Conservation (phyloP, 2,329 filamentous ascomycete species). For the Neopestalotiopsis rosae region DNA sequence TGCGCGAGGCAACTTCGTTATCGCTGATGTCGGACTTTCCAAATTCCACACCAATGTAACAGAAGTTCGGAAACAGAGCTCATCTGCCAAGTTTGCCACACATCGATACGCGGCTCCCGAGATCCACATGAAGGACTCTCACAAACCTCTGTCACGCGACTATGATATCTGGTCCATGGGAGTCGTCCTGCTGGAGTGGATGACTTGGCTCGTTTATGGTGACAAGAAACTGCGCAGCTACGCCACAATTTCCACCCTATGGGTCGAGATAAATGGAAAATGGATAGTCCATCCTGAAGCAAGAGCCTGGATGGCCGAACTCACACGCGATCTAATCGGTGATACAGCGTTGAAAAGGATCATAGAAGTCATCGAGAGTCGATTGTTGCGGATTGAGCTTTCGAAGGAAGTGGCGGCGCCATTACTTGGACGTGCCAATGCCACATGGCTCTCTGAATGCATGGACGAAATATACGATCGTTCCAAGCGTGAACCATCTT, state of each 20-base stretch:
- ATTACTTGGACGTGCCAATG: not conserved
- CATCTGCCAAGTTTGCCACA: not conserved
- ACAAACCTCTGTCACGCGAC: not conserved
- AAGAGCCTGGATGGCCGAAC: not conserved
- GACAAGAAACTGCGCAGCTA: not conserved
- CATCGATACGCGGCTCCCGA: slow-evolving; percentile 1
- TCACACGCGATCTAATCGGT: not conserved
- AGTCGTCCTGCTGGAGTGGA: not conserved
- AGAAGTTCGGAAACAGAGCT: not conserved
- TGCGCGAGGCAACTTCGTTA: slow-evolving; percentile 12
- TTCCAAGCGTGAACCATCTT: not conserved
- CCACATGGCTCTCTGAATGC: not conserved
- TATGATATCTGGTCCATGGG: slow-evolving; percentile 4
- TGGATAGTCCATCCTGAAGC: not conserved
- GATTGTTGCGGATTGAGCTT: not conserved
- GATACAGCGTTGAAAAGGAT: not conserved
- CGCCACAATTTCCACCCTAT: not conserved
- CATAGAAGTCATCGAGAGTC: not conserved
- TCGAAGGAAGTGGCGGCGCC: not conserved
- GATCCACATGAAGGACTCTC: not conserved
- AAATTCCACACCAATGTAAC: slow-evolving; percentile 8
- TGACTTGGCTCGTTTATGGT: not conserved
- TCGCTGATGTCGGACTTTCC: slow-evolving; percentile 24
- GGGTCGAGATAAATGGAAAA: not conserved
- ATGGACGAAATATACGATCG: not conserved